Evolutionary conservation across 2,329 filamentous ascomycete genomes (phyloP), one percentile per base, ranked within the genome.

Genomic region (Claviceps humidiphila): DNA sequence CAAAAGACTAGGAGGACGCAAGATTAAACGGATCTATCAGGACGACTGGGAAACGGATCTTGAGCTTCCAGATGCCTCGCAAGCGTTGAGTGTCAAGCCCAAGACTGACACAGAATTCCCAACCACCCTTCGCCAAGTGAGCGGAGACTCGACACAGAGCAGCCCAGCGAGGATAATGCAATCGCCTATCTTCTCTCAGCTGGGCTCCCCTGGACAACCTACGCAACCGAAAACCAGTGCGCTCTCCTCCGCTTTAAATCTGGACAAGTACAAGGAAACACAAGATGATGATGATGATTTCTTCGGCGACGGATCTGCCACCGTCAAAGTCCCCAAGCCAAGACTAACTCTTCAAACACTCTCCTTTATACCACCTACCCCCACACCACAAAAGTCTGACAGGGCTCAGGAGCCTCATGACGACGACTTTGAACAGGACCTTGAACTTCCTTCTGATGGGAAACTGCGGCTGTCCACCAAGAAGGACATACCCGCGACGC

Each of bases 31-130:
- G 62, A 81, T 84, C 42, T 80, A 87, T 54, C 81, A 87, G 57
- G 85, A 89, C 60, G 87, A 91, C 64, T 91, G 87, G 83, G 84
- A 81, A 55, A 85, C 89, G 59, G 87, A 91, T 59, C 68, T 91
- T 48, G 85, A 87, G 59, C 66, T 89, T 16, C 82, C 85, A 3
- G 75, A 76, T 41, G 64, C 72, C 2, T 75, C 76, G 34, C 75
- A 80, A 54, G 73, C 71, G 5, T 70, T 89, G 54, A 77, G 81
- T 58, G 76, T 91, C 56, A 88, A 86, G 66, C 71, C 73, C 17
- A 75, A 76, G 53, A 80, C 82, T 53, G 73, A 74, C 47, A 69
- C 72, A 3, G 73, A 75, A 26, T 87, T 87, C 55, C 84, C 85
- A 0, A 85, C 87, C 46, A 76, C 74, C 6, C 68, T 89, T 54